Base-by-base conservation (phyloP, 1,139 yeast species). In the Nadsonia starkeyi-henricii region DNA sequence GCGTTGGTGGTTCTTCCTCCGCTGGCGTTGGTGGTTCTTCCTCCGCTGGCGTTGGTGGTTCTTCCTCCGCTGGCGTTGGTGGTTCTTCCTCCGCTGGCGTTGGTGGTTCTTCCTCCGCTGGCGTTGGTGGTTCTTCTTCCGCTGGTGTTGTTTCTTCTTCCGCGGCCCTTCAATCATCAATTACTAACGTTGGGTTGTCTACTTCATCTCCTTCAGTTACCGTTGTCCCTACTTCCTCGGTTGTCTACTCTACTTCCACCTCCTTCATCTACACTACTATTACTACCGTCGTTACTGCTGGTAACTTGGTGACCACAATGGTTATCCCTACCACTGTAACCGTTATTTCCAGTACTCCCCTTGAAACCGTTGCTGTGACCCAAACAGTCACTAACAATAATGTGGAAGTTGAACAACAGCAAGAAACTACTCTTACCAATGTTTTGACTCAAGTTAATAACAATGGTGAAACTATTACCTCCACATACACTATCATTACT, bases 221-320 rank as follows among this genome's bases (percentile, higher is more conserved):
- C 17, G 45, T 45, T 18, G 44, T 41, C 15, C 41, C 45, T 7
- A 36, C 45, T 26, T 30, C 45, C 12, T 9, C 9, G 2, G 44
- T 43, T 18, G 20, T 41, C 36, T 8, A 43, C 44, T 2, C 18
- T 33, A 12, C 41, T 19, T 30, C 47, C 30, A 44, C 28, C 18
- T 7, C 45, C 3, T n/a, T 41, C 9, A 33, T 42, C 17, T 37
- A 18, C 20, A 43, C 45, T 36, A 33, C 45, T 18, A 26, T 20
- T 18, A 43, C 37, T 15, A 15, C 48, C 13, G 28, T 45, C 13
- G 17, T 44, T 26, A 48, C 46, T 33, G 46, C 49, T 17, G 46
- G 41, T 15, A 50, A 50, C 41, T 45, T 42, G 23, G 49, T 45
- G 19, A 48, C 48, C 18, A 46, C 53, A 20, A 51, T 52, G n/a